Evolutionary conservation across 768 basidiomycete species (phyloP), one percentile per base, ranked within the genome.

Genomic region (Asterophora parasitica): DNA sequence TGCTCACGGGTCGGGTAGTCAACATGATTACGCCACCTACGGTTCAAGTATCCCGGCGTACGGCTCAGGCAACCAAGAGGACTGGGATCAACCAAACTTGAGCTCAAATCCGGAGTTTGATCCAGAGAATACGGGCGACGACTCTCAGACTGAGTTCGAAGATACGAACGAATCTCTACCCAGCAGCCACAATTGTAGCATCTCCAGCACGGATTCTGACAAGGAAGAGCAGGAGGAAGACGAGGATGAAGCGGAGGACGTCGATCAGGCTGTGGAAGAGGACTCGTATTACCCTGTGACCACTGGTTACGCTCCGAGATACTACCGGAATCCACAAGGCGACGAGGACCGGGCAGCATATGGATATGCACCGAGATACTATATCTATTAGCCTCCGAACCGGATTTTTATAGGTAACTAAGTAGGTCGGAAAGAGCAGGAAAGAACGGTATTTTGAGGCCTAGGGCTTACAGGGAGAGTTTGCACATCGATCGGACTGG

Each of bases 251-350:
- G 23, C 23, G 6, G 23, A 3, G 23, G 23, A 23, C 3, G 23
- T 45, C 3, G 34, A 44, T 15, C 23, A n/a, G n/a, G n/a, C 32
- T 17, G 42, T 28, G 13, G 17, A 44, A 20, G 30, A 42, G 13
- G 30, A 23, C 6, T 48, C 54, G 12, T 55, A 58, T 20, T 52
- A 61, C 28, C 50, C 52, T 30, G 35, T 2, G 2, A 31, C 30
- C 2, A 31, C 46, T 26, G 51, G 53, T 43, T 45, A 56, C 44
- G 53, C 50, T 38, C 51, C 45, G 16, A 52, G 51, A 33, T 51
- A 59, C 36, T 49, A 37, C 50, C 40, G 43, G 48, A 19, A 41
- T 45, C 23, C 23, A 6, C 23, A 6, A 23, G 23, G 23, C 23
- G 23, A 23, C 23, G 23, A 23, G 23, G 23, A 23, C 23, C 23